Evolutionary conservation across 495 filamentous ascomycete species (phyloP), one percentile per base, ranked within the genome.

Genomic region (Lasiosphaeria miniovina): DNA sequence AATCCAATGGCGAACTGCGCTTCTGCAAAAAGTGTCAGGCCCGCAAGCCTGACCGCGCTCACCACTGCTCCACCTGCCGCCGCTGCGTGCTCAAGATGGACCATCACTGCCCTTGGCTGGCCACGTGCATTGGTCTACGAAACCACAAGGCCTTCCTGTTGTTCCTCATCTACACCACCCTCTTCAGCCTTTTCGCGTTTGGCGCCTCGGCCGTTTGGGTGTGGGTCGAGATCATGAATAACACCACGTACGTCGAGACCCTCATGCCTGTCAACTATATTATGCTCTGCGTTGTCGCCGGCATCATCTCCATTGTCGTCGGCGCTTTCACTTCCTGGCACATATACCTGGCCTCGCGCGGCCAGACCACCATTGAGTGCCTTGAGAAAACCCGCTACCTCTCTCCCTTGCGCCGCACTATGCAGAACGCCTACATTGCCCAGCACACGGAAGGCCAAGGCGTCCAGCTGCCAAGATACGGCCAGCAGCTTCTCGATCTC

Each of bases 61-160:
- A 98, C 70, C 94, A 98, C 78, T 98, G 94, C 80, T 93, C 89
- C 11, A 90, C 90, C 12, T 98, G 94, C 74, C 84, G 86, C 57
- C 86, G 88, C 61, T 98, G 94, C 71, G 93, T 98, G 10, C 79
- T 98, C 68, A 98, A 98, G 75, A 98, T 98, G 94, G 94, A 98
- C 72, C 94, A 98, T 72, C 94, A 98, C 76, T 98, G 94, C 67
- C 94, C 94, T 6, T 98, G 94, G 94, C 81, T 98, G 51, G 94
- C 95, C 17, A 97, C 90, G 3, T 98, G 94, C 69, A 88, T 98
- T 50, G 95, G 95, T 32, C 75, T 98, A 58, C 82, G 85, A 65
- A 98, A 98, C 74, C 96, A 97, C 79, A 98, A 98, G 73, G 81
- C 92, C 5, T 98, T 98, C 71, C 69, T 98, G 40, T 81, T 98